Evolutionary conservation across 371 early-diverging fungal species (phyloP), one percentile per base, ranked within the genome.

Genomic region (Entomophthora muscae): DNA sequence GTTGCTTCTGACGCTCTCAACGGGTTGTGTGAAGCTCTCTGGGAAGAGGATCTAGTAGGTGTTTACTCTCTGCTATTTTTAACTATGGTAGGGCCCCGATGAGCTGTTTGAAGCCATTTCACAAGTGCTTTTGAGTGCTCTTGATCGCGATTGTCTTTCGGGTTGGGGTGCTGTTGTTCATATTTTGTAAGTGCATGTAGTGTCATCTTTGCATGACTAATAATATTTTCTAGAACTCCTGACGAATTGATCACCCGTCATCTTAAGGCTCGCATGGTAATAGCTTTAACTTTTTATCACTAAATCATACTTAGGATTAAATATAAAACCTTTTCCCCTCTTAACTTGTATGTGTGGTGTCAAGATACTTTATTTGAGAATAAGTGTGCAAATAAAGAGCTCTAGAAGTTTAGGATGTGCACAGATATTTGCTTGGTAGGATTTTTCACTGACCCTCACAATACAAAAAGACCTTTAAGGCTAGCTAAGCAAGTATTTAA

Each of bases 81-180:
- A 26, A 29, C 53, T 28, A 13, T 31, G 59, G 28, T 72, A 83
- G 84, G 91, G 86, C 63, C 95, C 96, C 21, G 99, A 99, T 69
- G 97, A 98, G 69, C 79, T 99, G 54, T 99, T 99, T 74, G 97
- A 96, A 73, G 89, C 90, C 42, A 88, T 95, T 59, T 89, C 93
- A 13, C 99, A 99, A 72, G 86, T 97, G 3, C 76, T 99, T 66
- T 75, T 99, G 72, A 95, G 89, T 73, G 95, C 98, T 28, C 89
- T 97, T 52, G 99, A 99, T 75, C 88, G 99, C 71, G 98, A 99
- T 77, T 91, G 95, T 31, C 71, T 97, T 61, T 87, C 89, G 67
- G 99, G 99, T 63, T 99, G 99, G 99, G 99, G 99, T 66, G 97
- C 93, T 57, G 88, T 93, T 57, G 95, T 98, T 32, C 86, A 92